Conservation (phyloP, 306 rosid genomes). For the Begonia peltatifolia region DNA sequence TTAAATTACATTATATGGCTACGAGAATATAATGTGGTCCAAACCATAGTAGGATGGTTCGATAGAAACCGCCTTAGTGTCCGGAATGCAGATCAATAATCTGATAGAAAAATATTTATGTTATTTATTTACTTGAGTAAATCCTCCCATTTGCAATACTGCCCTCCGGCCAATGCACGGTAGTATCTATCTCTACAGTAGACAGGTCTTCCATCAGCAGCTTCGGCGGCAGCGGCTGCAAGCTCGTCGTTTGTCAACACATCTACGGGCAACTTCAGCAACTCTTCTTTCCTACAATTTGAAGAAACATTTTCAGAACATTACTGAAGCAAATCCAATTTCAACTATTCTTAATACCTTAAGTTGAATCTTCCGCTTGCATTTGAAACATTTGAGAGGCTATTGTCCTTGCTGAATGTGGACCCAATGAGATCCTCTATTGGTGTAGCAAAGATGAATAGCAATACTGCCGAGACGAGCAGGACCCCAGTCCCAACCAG, state of each 20-base stretch:
- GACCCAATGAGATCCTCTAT: constrained; percentile 51
- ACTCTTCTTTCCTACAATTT: constrained; percentile 62
- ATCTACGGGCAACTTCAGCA: constrained; percentile 73
- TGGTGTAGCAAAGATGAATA: constrained; percentile 75
- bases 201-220: constrained; percentile 96
- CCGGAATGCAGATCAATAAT: constrained; percentile 13
- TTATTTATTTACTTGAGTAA: constrained; percentile 35
- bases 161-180: constrained; percentile 96
- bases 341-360: constrained; percentile 21
- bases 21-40: too few species aligned
- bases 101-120: constrained; percentile 1
- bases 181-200: constrained; percentile 92
- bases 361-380: constrained; percentile 47
- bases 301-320: constrained; percentile 9
- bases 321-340: neutral
- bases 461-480: constrained; percentile 70
- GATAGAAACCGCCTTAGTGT: neutral
- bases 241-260: constrained; percentile 74
- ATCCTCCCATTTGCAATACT: constrained; percentile 96
- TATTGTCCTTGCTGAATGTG: constrained; percentile 34
- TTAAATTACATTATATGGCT: too few species aligned
- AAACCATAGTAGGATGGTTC: too few species aligned
- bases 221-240: constrained; percentile 97
- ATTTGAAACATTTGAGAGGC: constrained; percentile 22
- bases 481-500: constrained; percentile 83